phyloP scores from a whole-genome alignment of 345 rosid genomes.

The Stellera chamaejasme region DNA sequence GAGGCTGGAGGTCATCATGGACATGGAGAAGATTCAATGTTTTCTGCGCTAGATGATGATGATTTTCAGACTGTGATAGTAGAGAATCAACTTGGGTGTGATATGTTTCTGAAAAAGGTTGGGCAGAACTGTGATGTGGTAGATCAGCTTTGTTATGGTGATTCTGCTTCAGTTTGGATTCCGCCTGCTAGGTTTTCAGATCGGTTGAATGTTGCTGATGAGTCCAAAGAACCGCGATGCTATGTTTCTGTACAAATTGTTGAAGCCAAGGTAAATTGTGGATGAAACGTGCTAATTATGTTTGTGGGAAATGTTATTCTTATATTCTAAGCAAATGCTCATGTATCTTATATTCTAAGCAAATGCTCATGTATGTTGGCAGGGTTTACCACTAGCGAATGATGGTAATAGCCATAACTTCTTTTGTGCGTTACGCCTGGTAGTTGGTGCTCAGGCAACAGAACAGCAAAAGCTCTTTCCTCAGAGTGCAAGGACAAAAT shows the following conservation, averaged over 20 bases:
- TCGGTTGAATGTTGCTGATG: conserved; percentile 72
- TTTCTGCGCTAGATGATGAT: conserved; percentile 94
- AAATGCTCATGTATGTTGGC: conserved; percentile 18
- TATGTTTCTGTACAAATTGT: conserved; percentile 70
- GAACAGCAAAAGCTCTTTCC: conserved; percentile 93
- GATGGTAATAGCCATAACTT: conserved; percentile 91
- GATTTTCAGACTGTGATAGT: conserved; percentile 77
- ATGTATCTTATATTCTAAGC: background rate
- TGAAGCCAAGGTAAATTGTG: conserved; percentile 71
- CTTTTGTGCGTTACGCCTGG: conserved; percentile 90
- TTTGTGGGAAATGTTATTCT: background rate
- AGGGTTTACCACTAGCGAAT: conserved; percentile 74
- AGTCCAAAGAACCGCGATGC: conserved; percentile 62
- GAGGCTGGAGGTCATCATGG: conserved; percentile 35
- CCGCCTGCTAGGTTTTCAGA: conserved; percentile 96
- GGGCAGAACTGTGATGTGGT: conserved; percentile 53
- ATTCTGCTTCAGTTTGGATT: conserved; percentile 62
- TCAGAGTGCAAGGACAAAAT: conserved; percentile 98
- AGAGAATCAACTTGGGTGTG: conserved; percentile 88
- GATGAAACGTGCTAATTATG: conserved; percentile 3
- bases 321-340: background rate
- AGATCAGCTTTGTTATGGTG: conserved; percentile 51
- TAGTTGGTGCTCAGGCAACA: conserved; percentile 63
- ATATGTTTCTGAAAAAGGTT: conserved; percentile 65
- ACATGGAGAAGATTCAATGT: conserved; percentile 49